Conservation (phyloP, 306 rosid genomes). For the Quercus wislizeni region DNA sequence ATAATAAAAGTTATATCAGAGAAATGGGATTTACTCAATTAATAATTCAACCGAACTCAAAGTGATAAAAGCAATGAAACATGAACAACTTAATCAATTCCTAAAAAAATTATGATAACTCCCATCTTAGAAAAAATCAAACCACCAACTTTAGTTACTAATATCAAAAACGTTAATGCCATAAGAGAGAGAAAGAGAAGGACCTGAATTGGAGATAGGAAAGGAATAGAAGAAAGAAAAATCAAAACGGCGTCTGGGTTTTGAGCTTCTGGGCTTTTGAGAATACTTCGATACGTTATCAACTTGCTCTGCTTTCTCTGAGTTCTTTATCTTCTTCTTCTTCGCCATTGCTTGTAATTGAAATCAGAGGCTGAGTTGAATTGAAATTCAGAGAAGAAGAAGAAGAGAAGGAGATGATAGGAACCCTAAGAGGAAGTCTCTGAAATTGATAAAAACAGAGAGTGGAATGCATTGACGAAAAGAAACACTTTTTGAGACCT, state of each 20-base stretch:
- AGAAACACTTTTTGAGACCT: too few species aligned
- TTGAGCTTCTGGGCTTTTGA: constrained; percentile 70
- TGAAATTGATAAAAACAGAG: not conserved
- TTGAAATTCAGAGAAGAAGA: not conserved
- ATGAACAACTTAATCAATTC: not conserved
- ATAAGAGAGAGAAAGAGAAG: too few species aligned
- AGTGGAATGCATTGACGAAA: constrained; percentile 29
- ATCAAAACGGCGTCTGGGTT: constrained; percentile 58
- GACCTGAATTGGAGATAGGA: constrained; percentile 27
- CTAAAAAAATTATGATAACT: not conserved
- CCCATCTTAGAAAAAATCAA: not conserved
- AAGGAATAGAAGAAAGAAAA: constrained; percentile 35
- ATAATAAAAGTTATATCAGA: not conserved
- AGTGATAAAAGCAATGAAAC: not conserved
- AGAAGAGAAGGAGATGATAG: not conserved
- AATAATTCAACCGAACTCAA: not conserved
- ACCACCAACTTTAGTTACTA: not conserved
- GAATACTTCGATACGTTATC: constrained; percentile 44
- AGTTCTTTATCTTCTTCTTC: constrained; percentile 23
- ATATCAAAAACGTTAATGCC: not conserved
- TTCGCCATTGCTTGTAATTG: constrained; percentile 44
- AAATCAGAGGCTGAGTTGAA: not conserved
- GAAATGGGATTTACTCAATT: not conserved
- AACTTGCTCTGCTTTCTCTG: constrained; percentile 16
- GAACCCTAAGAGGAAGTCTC: not conserved